Percentiles rank a stretch among this genome's conserved stretches.
Conservation (phyloP, 305 asterid species). For the Petunia hybrid region DNA sequence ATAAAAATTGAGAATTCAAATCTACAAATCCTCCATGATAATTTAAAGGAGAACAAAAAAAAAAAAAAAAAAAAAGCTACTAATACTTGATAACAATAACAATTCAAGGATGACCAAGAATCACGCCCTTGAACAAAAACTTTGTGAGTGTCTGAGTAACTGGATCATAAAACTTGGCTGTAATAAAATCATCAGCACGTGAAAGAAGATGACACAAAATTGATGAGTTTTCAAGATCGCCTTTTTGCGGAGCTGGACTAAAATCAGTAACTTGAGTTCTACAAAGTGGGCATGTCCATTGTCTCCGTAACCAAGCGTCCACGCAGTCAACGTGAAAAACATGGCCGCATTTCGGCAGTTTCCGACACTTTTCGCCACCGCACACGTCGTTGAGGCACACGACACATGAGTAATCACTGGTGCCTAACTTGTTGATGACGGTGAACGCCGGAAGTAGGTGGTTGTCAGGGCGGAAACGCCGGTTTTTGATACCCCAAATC, state of each 20-base stretch:
- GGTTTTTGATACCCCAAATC: neutral
- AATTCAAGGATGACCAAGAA: no score
- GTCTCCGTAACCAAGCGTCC: slow-evolving; percentile 47
- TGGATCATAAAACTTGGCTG: no score
- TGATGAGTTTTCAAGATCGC: no score
- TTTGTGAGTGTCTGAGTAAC: no score
- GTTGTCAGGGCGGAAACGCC: neutral
- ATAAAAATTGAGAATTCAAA: no score
- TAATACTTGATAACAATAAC: no score
- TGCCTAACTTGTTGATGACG: neutral
- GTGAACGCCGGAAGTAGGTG: slow-evolving; percentile 12
- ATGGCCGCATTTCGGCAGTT: slow-evolving; percentile 53
- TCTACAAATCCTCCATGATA: no score
- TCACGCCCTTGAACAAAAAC: no score
- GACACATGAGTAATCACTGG: slow-evolving; percentile 32
- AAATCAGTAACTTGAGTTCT: slow-evolving; percentile 44
- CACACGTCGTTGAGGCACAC: slow-evolving; percentile 51
- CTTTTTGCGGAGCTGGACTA: neutral
- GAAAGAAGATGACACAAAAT: no score
- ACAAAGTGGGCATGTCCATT: slow-evolving; percentile 59
- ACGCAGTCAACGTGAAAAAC: slow-evolving; percentile 30
- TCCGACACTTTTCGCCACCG: slow-evolving; percentile 45
- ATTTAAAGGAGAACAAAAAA: no score
- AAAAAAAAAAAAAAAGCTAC: no score
- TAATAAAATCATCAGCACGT: no score